Evolutionary conservation across 1,284 basidiomycete genomes (phyloP), one percentile per base, ranked within the genome.

Genomic region (Ceratobasidium sp.): DNA sequence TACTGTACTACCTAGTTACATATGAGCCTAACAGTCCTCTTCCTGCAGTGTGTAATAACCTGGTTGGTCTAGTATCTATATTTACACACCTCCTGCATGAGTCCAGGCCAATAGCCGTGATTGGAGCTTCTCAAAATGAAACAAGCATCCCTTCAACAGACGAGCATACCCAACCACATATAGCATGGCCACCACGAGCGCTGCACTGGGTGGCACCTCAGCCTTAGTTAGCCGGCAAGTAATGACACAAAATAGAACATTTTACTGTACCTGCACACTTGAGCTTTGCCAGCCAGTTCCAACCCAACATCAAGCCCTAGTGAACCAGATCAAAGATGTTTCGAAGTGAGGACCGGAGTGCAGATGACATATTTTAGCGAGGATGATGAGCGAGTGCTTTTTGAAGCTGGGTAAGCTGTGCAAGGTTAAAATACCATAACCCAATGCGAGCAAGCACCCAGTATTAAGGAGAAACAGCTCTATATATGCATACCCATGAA

Each of bases 401-500:
- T 80, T 88, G 88, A n/a, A 88, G 82, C 69, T 88, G 85, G 62
- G 88, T 86, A 30, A 88, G 83, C 77, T 89, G 88, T 33, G 85
- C 85, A 8, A 89, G 84, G 79, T 89, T 88, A 79, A 89, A 89
- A 0, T 85, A 84, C 88, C 88, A 89, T 0, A 89, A 83, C 0
- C 88, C 88, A 41, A 89, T 85, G 10, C 88, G 83, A 0, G 86
- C 87, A 1, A 88, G 80, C 16, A 88, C 87, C 84, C 7, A 41
- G 3, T n/a, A 60, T 54, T 10, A 3, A 59, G 8, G 27, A 23
- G 0, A 59, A 27, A 69, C 30, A 16, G 10, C 3, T 23, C n/a
- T 27, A 33, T 27, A 64, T 20, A 38, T 14, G 35, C 69, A 16
- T 27, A 78, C 80, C 80, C 44, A 85, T 85, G 66, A 87, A 88